A percentile compares a stretch with the other conserved stretches of the same genome.
phyloP scores from a whole-genome alignment of 257 asterid genomes.

The Coffea eugenioides region DNA sequence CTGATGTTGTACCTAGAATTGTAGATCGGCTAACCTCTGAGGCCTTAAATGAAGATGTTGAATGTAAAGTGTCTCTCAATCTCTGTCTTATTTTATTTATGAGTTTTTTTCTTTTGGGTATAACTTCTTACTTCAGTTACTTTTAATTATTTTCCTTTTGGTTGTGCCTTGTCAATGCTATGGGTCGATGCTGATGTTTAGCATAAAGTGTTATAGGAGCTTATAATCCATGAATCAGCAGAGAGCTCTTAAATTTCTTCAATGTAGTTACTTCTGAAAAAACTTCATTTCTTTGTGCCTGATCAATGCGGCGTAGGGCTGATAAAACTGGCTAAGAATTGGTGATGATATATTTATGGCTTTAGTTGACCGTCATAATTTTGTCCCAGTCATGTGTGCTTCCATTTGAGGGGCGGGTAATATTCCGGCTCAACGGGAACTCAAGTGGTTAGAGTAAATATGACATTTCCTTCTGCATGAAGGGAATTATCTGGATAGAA shows the following conservation, averaged over 20 bases:
- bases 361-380: not conserved
- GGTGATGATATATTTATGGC: not conserved
- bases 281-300: not conserved
- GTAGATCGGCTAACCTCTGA: constrained; percentile 79
- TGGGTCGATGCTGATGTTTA: not conserved
- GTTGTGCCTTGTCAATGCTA: not conserved
- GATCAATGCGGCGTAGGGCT: not conserved
- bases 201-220: not conserved
- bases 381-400: not conserved
- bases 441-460: not conserved
- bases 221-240: not conserved
- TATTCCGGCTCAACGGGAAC: not conserved
- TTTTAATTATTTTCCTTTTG: not conserved
- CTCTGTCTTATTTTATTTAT: not conserved
- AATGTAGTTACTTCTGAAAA: not conserved
- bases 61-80: constrained; percentile 50
- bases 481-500: not conserved
- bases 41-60: constrained; percentile 88
- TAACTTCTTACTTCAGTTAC: not conserved
- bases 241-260: not conserved
- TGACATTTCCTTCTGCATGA: not conserved
- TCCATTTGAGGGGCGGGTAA: not conserved
- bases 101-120: constrained; percentile 7
- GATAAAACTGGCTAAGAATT: not conserved
- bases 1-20: constrained; percentile 96